Percentiles rank a stretch among this genome's conserved stretches.
These are phyloP conservation scores for Gastrolobium bilobum DNA, from an alignment of 306 rosid species.

Conservation along the genomic window DNA sequence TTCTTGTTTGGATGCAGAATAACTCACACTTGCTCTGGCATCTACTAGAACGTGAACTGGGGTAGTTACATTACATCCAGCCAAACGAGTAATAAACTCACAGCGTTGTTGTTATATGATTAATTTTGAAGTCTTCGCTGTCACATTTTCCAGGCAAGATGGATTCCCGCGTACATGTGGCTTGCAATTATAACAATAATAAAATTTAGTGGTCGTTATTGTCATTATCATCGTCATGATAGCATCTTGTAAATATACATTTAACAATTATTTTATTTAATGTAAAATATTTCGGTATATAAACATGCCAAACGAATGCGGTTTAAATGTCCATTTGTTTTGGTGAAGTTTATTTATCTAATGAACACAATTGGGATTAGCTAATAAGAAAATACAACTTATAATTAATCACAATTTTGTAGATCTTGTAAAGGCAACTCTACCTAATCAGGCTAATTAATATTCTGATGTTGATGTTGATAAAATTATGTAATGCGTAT, in stretches of 20 bases:
- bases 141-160: constrained; percentile 45
- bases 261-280: neutral
- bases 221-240: constrained; percentile 54
- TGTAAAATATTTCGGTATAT: constrained; percentile 27
- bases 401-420: neutral
- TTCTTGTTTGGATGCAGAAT: constrained; percentile 31
- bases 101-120: constrained; percentile 19
- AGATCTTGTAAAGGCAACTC: constrained; percentile 1
- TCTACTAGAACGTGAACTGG: constrained; percentile 3
- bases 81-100: constrained; percentile 16
- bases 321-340: constrained; percentile 47
- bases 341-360: constrained; percentile 38
- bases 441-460: constrained; percentile 10
- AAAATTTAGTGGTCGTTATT: constrained; percentile 45
- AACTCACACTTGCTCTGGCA: neutral
- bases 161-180: constrained; percentile 45
- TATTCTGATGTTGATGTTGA: constrained; percentile 27
- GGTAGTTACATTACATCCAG: neutral
- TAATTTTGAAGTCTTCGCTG: constrained; percentile 24
- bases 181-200: constrained; percentile 40
- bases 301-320: constrained; percentile 36
- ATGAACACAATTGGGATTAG: neutral
- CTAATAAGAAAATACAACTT: neutral
- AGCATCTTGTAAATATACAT: constrained; percentile 28
- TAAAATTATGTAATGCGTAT: constrained; percentile 7